Evolutionary conservation across 257 asterid species (phyloP), one percentile per base, ranked within the genome.

Genomic region (Cordia subcordata): DNA sequence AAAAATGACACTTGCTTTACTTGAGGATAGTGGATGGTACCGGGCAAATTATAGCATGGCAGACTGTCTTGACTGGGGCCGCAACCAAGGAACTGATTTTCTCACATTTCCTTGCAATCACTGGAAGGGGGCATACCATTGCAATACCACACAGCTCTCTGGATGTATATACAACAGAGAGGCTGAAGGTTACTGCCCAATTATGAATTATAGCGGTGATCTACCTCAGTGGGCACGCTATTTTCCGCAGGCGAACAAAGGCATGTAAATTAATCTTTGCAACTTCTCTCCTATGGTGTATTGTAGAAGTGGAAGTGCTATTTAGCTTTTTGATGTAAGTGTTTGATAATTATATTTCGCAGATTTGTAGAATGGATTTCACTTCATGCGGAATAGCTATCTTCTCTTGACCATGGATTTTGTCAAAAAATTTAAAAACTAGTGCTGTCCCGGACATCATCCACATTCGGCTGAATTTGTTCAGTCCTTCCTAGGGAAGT

Each of bases 1-100:
- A 12, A 87, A 83, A 73, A 87, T 90, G 97, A 90, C 97, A 5
- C 95, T 90, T 56, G 96, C 97, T 72, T 75, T 90, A 67, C 94
- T 90, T 32, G 97, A 90, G 75, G 97, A 90, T 64, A 87, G 96
- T 71, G 97, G 97, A 65, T 90, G 97, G 97, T 90, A 90, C 82
- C 74, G 68, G 49, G 97, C 97, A 73, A 85, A 90, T 74, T 90
- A 90, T 78, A 83, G 94, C 62, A 80, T 87, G 86, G 94, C 95
- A 19, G 96, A 90, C 57, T 91, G 73, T 63, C 97, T 90, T 52
- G 97, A 87, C 65, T 90, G 97, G 97, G 97, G 97, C 49, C 84
- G 80, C 33, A 83, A 85, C 68, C 97, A 90, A 76, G 97, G 97
- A 65, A 72, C 90, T 9, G 89, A 83, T 13, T 90, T 90, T 58